These are phyloP conservation scores for Fusarium subglutinans DNA, from an alignment of 2,329 filamentous ascomycete species.

Conservation along the genomic window DNA sequence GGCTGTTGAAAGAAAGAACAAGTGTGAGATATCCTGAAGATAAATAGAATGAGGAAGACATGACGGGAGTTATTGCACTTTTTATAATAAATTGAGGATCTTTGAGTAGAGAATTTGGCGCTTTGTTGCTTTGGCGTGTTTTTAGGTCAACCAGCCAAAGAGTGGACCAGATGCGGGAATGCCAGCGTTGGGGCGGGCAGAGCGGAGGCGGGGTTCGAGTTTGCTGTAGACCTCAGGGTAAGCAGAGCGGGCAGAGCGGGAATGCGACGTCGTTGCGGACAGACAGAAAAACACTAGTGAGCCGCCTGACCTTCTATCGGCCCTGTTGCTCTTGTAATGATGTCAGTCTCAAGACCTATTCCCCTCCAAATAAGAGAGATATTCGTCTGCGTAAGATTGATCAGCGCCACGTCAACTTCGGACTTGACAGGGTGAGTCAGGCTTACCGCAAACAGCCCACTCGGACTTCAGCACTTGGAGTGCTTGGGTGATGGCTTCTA, in stretches of 20 bases:
- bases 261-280: neutral
- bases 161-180: neutral
- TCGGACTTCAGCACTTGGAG: neutral
- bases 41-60: neutral
- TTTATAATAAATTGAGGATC: neutral
- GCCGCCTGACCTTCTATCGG: neutral
- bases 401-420: neutral
- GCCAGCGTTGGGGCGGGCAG: neutral
- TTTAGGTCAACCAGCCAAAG: too few relatives aligned
- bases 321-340: neutral
- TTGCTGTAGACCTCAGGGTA: neutral
- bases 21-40: too few relatives aligned
- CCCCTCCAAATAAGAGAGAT: neutral
- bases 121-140: too few relatives aligned
- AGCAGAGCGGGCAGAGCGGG: neutral
- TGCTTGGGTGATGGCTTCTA: neutral
- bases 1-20: too few relatives aligned
- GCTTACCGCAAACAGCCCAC: neutral
- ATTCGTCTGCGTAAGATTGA: neutral
- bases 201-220: neutral
- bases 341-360: neutral
- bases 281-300: neutral
- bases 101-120: neutral
- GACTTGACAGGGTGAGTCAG: neutral
- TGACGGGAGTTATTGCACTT: fast-evolving